Evolutionary conservation across 2,329 filamentous ascomycete species (phyloP).

Genomic region (Diaporthe capsici): DNA sequence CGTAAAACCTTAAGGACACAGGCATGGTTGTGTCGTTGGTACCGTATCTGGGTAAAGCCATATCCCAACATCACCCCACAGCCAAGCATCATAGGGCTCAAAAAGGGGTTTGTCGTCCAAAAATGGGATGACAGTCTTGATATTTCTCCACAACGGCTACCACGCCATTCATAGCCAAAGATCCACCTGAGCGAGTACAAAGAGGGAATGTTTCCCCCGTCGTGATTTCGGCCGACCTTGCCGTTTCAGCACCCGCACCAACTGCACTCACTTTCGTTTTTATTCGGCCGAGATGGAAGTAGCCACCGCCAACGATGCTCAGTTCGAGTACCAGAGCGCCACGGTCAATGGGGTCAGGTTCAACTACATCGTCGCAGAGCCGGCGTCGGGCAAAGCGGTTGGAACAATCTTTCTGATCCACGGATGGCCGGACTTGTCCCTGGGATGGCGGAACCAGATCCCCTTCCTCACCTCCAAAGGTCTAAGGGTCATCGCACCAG

Average conservation of each 20-base stretch:
- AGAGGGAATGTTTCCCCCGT: not conserved
- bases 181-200: not conserved
- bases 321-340: slow-evolving; percentile 71
- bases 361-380: slow-evolving; percentile 71
- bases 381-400: slow-evolving; percentile 52
- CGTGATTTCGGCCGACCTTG: not conserved
- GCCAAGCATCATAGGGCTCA: not conserved
- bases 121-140: not conserved
- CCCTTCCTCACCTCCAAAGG: slow-evolving; percentile 80
- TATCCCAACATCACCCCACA: not conserved
- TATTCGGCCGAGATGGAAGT: not conserved
- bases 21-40: not conserved
- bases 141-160: not conserved
- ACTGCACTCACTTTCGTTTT: slow-evolving; percentile 12
- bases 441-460: slow-evolving; percentile 92
- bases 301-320: not conserved
- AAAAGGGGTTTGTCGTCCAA: not conserved
- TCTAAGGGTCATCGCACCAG: slow-evolving; percentile 84
- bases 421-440: slow-evolving; percentile 87
- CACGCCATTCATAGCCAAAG: not conserved
- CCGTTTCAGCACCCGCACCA: not conserved
- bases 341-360: slow-evolving; percentile 79
- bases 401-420: slow-evolving; percentile 65
- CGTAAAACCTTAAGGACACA: not conserved
- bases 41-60: not conserved